phyloP scores from a whole-genome alignment of 1,139 yeast species.

The Maudiozyma humilis region DNA sequence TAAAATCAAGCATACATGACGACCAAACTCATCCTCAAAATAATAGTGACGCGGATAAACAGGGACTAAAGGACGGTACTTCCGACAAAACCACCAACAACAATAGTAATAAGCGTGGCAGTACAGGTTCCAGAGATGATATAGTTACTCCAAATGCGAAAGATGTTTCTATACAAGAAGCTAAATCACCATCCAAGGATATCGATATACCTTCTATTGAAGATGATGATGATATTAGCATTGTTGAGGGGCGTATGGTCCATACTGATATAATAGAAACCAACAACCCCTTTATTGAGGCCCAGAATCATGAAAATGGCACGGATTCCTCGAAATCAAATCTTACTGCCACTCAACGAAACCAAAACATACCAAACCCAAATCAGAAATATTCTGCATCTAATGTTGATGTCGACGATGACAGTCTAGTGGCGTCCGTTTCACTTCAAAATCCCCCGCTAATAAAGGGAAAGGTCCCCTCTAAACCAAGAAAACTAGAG shows the following conservation, averaged over 20 bases:
- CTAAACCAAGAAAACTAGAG: neutral
- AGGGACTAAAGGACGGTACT: no score
- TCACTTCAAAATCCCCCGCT: neutral
- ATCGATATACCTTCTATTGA: neutral
- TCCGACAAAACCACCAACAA: no score
- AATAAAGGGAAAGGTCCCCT: neutral
- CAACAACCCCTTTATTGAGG: conserved; percentile 27
- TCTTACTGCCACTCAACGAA: conserved; percentile 1
- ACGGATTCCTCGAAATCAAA: no score
- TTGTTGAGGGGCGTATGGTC: conserved; percentile 13
- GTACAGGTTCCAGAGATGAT: no score
- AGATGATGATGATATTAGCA: conserved; percentile 1
- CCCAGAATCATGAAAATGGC: no score
- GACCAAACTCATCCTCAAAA: no score
- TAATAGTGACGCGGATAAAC: no score
- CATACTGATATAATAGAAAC: conserved; percentile 26
- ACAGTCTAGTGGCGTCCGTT: conserved; percentile 5
- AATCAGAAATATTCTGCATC: conserved; percentile 15
- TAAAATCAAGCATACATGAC: no score
- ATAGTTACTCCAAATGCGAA: no score
- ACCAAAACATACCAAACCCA: conserved; percentile 17
- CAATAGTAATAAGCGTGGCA: no score
- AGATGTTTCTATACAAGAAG: no score
- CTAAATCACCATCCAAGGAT: no score
- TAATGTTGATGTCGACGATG: conserved; percentile 14